Evolutionary conservation across 202 grass and related monocot species (phyloP).

Genomic region (Setaria viridis): DNA sequence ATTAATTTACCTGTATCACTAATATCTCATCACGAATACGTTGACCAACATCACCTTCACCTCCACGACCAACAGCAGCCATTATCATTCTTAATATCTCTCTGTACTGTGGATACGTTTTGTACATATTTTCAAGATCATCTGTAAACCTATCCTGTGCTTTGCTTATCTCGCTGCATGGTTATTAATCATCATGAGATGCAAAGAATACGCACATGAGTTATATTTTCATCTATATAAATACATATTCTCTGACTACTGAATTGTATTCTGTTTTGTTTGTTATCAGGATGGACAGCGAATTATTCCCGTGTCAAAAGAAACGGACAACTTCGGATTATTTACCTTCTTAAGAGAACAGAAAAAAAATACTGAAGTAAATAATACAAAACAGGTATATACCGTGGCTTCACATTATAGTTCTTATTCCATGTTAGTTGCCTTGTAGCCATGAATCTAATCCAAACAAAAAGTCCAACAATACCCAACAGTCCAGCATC

Average conservation of each 20-base stretch:
- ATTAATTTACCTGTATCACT: constrained; percentile 87
- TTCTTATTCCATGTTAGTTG: constrained; percentile 99
- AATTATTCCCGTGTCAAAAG: constrained; percentile 21
- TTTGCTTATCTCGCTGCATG: constrained; percentile 95
- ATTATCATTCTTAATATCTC: constrained; percentile 92
- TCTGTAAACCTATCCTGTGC: constrained; percentile 94
- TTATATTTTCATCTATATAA: constrained; percentile 19
- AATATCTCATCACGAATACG: constrained; percentile 99
- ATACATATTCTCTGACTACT: constrained; percentile 7
- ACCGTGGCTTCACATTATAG: constrained; percentile 99
- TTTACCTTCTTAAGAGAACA: background rate
- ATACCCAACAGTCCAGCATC: constrained; percentile 75
- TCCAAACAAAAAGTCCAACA: constrained; percentile 93
- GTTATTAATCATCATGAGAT: constrained; percentile 41
- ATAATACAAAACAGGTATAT: constrained; percentile 39
- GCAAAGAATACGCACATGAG: constrained; percentile 14
- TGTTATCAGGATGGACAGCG: constrained; percentile 17
- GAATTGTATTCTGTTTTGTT: constrained; percentile 20
- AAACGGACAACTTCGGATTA: constrained; percentile 4
- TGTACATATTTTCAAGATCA: constrained; percentile 85
- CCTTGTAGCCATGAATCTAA: constrained; percentile 94
- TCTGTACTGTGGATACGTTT: constrained; percentile 76
- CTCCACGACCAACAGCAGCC: constrained; percentile 93
- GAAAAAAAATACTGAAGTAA: constrained; percentile 35
- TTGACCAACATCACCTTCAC: constrained; percentile 99